Conservation (phyloP, 164 flowering plant genomes). For the grape (Vitis vinifera) region ASM3070453v1 NC_081808.1:3024501-3025000, state of each 20-base stretch:
- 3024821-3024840: not conserved
- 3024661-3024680: slow-evolving; percentile 3
- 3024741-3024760: not conserved
- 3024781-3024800: not conserved
- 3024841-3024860: too few relatives aligned
- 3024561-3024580: slow-evolving; percentile 5
- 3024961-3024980: not conserved
- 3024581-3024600: slow-evolving; percentile 8
- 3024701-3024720: slow-evolving; percentile 22
- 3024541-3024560: slow-evolving; percentile 15
- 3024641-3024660: slow-evolving; percentile 26
- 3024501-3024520: not conserved
- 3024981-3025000: not conserved
- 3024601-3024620: not conserved
- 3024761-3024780: slow-evolving; percentile 1
- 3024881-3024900: too few relatives aligned
- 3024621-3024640: slow-evolving; percentile 6
- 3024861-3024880: too few relatives aligned
- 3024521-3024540: slow-evolving; percentile 16
- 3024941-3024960: too few relatives aligned
- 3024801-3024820: not conserved
- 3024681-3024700: slow-evolving; percentile 9
- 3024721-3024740: slow-evolving; percentile 4
- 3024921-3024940: too few relatives aligned
- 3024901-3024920: too few relatives aligned